A percentile compares a stretch with the other conserved stretches of the same genome.
phyloP scores from a whole-genome alignment of 1,139 yeast genomes.

The Blastobotrys niveus region DNA sequence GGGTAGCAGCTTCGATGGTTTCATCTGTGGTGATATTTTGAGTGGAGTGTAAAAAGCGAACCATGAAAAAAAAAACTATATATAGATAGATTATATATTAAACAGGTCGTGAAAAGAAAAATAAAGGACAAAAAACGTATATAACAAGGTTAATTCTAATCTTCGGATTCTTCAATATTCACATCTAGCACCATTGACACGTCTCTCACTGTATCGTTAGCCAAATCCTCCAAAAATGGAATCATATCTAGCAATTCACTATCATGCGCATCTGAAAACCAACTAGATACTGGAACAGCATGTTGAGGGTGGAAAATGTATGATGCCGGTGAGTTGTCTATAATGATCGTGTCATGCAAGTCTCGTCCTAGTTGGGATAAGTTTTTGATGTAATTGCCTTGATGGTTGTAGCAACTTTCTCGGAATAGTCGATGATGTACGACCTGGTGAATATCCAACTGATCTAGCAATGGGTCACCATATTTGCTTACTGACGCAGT shows the following conservation, averaged over 20 bases:
- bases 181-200: slow-evolving; percentile 82
- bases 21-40: neutral
- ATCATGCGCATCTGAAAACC: slow-evolving; percentile 98
- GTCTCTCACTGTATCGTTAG: slow-evolving; percentile 62
- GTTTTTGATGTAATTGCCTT: slow-evolving; percentile 92
- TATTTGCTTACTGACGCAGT: slow-evolving; percentile 94
- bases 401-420: slow-evolving; percentile 73
- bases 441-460: slow-evolving; percentile 63
- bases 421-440: slow-evolving; percentile 91
- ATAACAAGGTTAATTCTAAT: neutral
- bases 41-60: neutral
- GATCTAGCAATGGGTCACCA: slow-evolving; percentile 92
- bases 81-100: neutral
- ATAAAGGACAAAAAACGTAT: neutral
- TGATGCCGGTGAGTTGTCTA: slow-evolving; percentile 96
- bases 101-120: neutral
- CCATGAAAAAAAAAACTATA: neutral
- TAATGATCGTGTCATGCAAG: slow-evolving; percentile 72
- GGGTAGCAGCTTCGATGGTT: no score
- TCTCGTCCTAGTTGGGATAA: slow-evolving; percentile 93
- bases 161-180: slow-evolving; percentile 15
- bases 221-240: slow-evolving; percentile 83
- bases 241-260: slow-evolving; percentile 87
- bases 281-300: slow-evolving; percentile 94
- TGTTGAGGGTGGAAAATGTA: slow-evolving; percentile 96